These are phyloP conservation scores for Speleostelium caveatum DNA, from an alignment of 78 protist genomes.

Conservation along the genomic window DNA sequence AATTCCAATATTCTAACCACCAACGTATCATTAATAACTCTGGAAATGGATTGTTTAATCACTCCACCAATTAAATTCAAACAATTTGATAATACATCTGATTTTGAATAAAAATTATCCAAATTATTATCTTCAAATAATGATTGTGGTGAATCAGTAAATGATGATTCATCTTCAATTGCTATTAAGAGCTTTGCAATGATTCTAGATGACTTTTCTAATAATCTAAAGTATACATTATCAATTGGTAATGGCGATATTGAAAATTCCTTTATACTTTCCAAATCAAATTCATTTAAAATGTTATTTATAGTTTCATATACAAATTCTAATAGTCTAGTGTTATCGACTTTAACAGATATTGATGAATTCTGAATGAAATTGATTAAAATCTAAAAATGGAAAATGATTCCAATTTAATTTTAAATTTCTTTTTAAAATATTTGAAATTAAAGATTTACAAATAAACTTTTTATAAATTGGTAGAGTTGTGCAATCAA, in stretches of 20 bases:
- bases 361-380: no score
- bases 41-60: not conserved
- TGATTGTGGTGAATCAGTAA: not conserved
- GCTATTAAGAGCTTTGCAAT: not conserved
- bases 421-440: no score
- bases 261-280: not conserved
- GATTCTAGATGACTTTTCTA: not conserved
- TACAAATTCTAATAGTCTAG: no score
- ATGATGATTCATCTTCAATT: not conserved
- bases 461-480: not conserved
- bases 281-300: not conserved
- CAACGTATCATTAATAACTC: not conserved
- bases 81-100: not conserved
- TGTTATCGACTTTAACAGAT: no score
- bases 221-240: not conserved
- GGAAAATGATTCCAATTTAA: no score
- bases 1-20: conserved; percentile 28
- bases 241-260: not conserved
- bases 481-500: not conserved
- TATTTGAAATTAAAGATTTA: no score
- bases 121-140: not conserved
- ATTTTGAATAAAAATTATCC: not conserved
- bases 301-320: not conserved
- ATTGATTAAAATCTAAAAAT: no score
- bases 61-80: not conserved